Evolutionary conservation across 768 basidiomycete species (phyloP).

Genomic region (Serendipita vermifera): DNA sequence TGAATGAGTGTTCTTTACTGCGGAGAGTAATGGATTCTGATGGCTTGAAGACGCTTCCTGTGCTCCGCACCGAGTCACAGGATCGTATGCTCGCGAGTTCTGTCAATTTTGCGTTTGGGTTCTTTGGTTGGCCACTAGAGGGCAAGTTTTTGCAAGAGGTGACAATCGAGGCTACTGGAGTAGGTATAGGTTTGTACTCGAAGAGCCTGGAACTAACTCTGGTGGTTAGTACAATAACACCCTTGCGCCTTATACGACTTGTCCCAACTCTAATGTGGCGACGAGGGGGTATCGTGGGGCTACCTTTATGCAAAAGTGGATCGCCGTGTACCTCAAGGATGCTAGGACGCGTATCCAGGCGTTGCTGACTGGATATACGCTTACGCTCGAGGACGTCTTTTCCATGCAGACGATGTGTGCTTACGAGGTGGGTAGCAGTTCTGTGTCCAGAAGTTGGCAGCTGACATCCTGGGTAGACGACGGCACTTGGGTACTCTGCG

Average conservation of each 20-base stretch:
- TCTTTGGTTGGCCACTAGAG: conserved; percentile 37
- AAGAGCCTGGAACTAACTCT: too few species aligned
- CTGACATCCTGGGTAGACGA: conserved; percentile 62
- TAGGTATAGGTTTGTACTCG: too few species aligned
- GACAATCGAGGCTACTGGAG: conserved; percentile 25
- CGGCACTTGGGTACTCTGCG: conserved; percentile 78
- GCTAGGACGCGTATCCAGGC: conserved; percentile 48
- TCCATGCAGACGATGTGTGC: conserved; percentile 68
- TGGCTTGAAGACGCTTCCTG: conserved; percentile 25
- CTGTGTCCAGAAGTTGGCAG: too few species aligned
- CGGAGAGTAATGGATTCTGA: too few species aligned
- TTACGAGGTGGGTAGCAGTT: conserved; percentile 52
- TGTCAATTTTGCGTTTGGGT: conserved; percentile 39
- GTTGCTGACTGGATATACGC: conserved; percentile 45
- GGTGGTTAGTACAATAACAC: conserved; percentile 69
- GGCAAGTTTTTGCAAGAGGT: conserved; percentile 24
- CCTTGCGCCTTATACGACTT: conserved; percentile 74
- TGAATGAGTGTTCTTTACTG: background rate
- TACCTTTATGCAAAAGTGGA: conserved; percentile 53
- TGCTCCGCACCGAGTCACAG: conserved; percentile 43
- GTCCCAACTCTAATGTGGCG: conserved; percentile 43
- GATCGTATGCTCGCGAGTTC: conserved; percentile 42
- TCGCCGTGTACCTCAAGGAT: conserved; percentile 52
- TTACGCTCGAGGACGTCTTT: conserved; percentile 58
- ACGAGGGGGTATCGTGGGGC: conserved; percentile 42